phyloP scores from a whole-genome alignment of 2,329 filamentous ascomycete species.

The Penicillium sp. region DNA sequence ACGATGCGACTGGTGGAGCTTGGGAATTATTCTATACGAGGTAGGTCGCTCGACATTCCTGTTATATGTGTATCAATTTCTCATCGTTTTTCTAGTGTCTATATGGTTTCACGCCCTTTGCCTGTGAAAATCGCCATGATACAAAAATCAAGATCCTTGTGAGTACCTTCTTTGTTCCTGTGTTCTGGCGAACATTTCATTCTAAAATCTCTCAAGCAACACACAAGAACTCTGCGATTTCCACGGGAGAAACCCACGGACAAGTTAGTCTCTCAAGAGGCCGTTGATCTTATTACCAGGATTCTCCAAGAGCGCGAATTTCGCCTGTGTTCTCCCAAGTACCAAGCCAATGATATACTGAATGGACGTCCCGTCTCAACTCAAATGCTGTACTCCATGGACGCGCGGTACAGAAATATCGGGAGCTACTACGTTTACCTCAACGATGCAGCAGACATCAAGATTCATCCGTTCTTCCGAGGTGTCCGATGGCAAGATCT shows the following conservation, averaged over 20 bases:
- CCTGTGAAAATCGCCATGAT: constrained; percentile 73
- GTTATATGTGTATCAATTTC: background rate
- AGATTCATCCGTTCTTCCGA: constrained; percentile 80
- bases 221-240: constrained; percentile 69
- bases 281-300: constrained; percentile 72
- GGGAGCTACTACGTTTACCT: constrained; percentile 69
- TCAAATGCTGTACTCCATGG: constrained; percentile 34
- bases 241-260: constrained; percentile 57
- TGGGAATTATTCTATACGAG: constrained; percentile 91
- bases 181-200: constrained; percentile 18
- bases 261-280: constrained; percentile 64
- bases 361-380: constrained; percentile 32
- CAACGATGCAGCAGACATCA: constrained; percentile 86
- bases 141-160: constrained; percentile 86
- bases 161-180: constrained; percentile 32
- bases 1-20: constrained; percentile 94
- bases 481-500: constrained; percentile 75
- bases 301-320: constrained; percentile 72
- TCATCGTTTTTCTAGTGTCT: constrained; percentile 60
- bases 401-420: constrained; percentile 41
- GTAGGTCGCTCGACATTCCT: constrained; percentile 33
- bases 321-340: constrained; percentile 74
- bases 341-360: constrained; percentile 64
- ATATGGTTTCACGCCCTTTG: constrained; percentile 88
- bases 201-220: constrained; percentile 54